A percentile compares a stretch with the other conserved stretches of the same genome.
Evolutionary conservation across 208 protist genomes (phyloP).

Genomic region (Trypanosoma platydactyli): DNA sequence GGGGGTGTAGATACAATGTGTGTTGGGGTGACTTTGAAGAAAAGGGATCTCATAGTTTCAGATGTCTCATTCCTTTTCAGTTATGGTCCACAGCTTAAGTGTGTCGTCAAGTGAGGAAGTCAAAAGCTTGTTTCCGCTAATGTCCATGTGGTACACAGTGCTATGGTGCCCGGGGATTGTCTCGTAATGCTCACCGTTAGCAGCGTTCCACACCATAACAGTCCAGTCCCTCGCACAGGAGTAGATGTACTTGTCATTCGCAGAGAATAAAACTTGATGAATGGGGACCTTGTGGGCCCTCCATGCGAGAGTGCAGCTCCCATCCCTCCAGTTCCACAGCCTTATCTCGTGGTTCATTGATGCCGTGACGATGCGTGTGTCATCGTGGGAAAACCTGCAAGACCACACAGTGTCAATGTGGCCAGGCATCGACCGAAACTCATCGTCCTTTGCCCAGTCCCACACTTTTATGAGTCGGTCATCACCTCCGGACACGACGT

Average conservation of each 20-base stretch:
- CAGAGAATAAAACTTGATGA: slow-evolving; percentile 82
- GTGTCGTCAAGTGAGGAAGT: slow-evolving; percentile 82
- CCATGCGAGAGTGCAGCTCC: slow-evolving; percentile 59
- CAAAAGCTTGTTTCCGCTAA: slow-evolving; percentile 69
- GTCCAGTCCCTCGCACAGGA: slow-evolving; percentile 82
- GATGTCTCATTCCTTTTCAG: slow-evolving; percentile 17
- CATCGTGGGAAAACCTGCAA: slow-evolving; percentile 64
- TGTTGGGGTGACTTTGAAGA: too few relatives aligned
- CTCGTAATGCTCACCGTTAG: slow-evolving; percentile 60
- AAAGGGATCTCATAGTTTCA: too few relatives aligned
- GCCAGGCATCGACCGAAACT: slow-evolving; percentile 62
- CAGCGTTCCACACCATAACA: slow-evolving; percentile 79
- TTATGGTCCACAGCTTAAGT: slow-evolving; percentile 81
- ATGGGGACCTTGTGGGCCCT: slow-evolving; percentile 72
- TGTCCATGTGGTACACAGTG: slow-evolving; percentile 87
- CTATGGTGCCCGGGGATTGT: slow-evolving; percentile 77
- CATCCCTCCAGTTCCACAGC: slow-evolving; percentile 62
- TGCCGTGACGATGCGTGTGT: slow-evolving; percentile 68
- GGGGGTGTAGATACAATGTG: too few relatives aligned
- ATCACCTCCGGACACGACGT: slow-evolving; percentile 78
- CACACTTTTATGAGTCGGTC: slow-evolving; percentile 85
- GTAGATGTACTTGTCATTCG: slow-evolving; percentile 81
- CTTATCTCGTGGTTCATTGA: slow-evolving; percentile 88
- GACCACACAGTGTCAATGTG: slow-evolving; percentile 88
- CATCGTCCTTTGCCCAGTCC: slow-evolving; percentile 71